phyloP scores from a whole-genome alignment of 495 filamentous ascomycete species.

The Staphylotrichum tortipilum region DNA sequence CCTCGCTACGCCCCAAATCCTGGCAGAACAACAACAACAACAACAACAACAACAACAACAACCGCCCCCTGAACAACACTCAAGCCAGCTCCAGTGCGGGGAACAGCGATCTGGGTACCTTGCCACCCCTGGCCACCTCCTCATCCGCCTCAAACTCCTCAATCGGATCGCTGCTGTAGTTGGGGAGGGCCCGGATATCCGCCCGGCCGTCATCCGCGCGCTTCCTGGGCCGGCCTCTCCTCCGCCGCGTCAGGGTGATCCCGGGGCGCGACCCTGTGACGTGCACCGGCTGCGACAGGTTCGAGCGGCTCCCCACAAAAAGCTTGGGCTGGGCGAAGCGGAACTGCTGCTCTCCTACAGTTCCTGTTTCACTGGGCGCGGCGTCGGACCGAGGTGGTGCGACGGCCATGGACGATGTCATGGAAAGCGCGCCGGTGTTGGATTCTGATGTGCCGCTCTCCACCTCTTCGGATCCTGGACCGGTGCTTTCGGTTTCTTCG shows the following conservation, averaged over 20 bases:
- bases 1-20: too few species aligned
- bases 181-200: conserved; percentile 33
- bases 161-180: conserved; percentile 38
- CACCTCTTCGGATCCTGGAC: not conserved
- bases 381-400: conserved; percentile 20
- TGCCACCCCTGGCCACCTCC: not conserved
- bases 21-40: too few species aligned
- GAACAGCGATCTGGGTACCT: conserved; percentile 9
- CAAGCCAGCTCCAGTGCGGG: conserved; percentile 14
- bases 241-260: conserved; percentile 11
- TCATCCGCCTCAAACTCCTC: conserved; percentile 34
- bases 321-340: conserved; percentile 32
- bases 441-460: conserved; percentile 6
- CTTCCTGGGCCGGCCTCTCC: conserved; percentile 26
- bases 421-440: conserved; percentile 1
- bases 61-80: not conserved
- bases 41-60: too few species aligned
- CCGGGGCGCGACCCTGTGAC: not conserved
- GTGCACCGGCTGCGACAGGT: not conserved
- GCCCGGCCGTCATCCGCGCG: conserved; percentile 29
- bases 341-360: conserved; percentile 18
- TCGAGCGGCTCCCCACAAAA: conserved; percentile 32
- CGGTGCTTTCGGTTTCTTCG: too few species aligned
- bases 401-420: conserved; percentile 17
- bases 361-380: conserved; percentile 5